A percentile compares a stretch with the other conserved stretches of the same genome.
Evolutionary conservation across 345 rosid genomes (phyloP).

Genomic region (Balakata baccata): DNA sequence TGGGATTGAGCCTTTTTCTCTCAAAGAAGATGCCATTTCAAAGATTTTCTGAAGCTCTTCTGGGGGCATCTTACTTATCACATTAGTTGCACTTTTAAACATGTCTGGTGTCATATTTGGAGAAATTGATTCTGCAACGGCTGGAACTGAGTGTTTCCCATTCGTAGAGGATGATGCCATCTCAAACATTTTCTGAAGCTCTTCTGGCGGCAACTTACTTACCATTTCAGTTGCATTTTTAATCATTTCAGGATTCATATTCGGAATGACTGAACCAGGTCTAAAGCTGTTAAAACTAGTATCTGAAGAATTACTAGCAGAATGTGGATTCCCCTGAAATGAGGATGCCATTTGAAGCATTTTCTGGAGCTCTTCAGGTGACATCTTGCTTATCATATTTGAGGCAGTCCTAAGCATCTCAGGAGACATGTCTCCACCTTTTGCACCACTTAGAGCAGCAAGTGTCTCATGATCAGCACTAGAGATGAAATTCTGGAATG

Average conservation of each 20-base stretch:
- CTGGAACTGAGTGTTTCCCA: constrained; percentile 24
- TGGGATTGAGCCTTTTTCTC: constrained; percentile 39
- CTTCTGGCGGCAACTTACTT: constrained; percentile 69
- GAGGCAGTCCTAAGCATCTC: constrained; percentile 84
- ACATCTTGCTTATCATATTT: constrained; percentile 80
- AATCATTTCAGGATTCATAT: constrained; percentile 71
- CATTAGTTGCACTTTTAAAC: constrained; percentile 74
- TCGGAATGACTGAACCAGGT: constrained; percentile 45
- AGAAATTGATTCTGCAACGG: constrained; percentile 38
- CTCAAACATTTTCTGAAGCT: constrained; percentile 82
- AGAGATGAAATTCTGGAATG: constrained; percentile 75
- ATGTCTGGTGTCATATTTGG: constrained; percentile 69
- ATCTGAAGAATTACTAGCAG: constrained; percentile 32
- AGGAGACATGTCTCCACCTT: constrained; percentile 69
- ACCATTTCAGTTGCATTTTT: constrained; percentile 82
- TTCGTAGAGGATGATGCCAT: constrained; percentile 68
- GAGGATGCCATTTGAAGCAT: constrained; percentile 82
- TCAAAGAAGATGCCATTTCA: constrained; percentile 61
- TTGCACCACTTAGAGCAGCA: constrained; percentile 66
- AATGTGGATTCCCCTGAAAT: constrained; percentile 48
- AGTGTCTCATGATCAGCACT: constrained; percentile 66
- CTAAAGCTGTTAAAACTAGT: constrained; percentile 35
- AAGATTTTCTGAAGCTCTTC: constrained; percentile 86
- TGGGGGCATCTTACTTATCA: constrained; percentile 75
- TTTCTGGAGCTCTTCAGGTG: constrained; percentile 83